Evolutionary conservation across 2,329 filamentous ascomycete species (phyloP), one percentile per base, ranked within the genome.

Genomic region (Chrysoporthe austroafricana): DNA sequence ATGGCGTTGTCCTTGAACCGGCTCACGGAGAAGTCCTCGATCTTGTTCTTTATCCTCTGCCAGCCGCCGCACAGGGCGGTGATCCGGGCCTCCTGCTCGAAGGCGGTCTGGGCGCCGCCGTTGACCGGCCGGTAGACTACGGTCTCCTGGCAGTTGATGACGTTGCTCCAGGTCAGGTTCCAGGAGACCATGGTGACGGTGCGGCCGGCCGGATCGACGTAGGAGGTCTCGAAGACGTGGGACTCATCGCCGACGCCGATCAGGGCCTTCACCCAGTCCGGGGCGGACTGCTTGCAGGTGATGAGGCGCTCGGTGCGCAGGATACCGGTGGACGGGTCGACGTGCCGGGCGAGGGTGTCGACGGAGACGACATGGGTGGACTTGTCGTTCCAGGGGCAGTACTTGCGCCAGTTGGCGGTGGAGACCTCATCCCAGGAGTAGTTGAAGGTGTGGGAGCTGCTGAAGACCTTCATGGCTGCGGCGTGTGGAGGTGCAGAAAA

Each of bases 391-490:
- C 96, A 98, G 26, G 95, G 95, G 76, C 93, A 96, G 82, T 99
- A 99, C 81, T 99, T 99, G 74, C 90, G 91, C 96, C 96, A 99
- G 86, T 99, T 99, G 78, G 92, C 94, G 16, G 93, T 94, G 36
- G 94, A 97, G 46, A 99, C 96, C 80, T 98, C 95, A 76, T 97
- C 93, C 96, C 96, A 99, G 58, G 95, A 97, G 85, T 99, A 99
- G 83, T 97, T 87, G 82, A 96, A 99, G 70, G 93, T 94, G 81
- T 93, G 92, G 50, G 85, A 84, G 76, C 93, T 96, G 74, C 93
- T 92, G 77, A 98, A 98, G 81, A 98, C 92, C 86, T 69, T 70
- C 69, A 69, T 69, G 36, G 56, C 64, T 39, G 48, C 18, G n/a
- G 18, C 16, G 13, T 66, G n/a, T 44, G 18, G 11, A 11, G 56